phyloP scores from a whole-genome alignment of 129 eudicot genomes.

The Centella asiatica region DNA sequence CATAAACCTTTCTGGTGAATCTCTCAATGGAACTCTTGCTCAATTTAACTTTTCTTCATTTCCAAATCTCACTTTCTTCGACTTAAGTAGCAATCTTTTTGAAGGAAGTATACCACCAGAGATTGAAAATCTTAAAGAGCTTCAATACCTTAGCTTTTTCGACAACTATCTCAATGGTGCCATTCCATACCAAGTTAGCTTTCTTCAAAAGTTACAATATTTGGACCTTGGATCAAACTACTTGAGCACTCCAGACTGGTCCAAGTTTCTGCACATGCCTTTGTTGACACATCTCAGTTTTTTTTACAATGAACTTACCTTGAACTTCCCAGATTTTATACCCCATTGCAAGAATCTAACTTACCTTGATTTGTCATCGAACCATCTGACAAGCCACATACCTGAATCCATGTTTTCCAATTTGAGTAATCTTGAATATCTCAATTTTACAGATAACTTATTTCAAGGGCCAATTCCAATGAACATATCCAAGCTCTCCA shows the following conservation, averaged over 20 bases:
- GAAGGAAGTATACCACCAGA: slow-evolving; percentile 37
- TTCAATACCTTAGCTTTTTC: slow-evolving; percentile 31
- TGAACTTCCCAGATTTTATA: slow-evolving; percentile 54
- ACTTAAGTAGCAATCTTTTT: slow-evolving; percentile 48
- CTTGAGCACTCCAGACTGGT: slow-evolving; percentile 55
- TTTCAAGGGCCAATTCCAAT: slow-evolving; percentile 49
- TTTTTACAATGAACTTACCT: slow-evolving; percentile 28
- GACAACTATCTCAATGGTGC: slow-evolving; percentile 39
- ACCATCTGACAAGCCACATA: slow-evolving; percentile 41
- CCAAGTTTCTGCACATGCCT: slow-evolving; percentile 43
- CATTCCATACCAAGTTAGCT: slow-evolving; percentile 52
- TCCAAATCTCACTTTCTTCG: slow-evolving; percentile 49
- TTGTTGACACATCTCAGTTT: slow-evolving; percentile 44
- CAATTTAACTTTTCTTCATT: slow-evolving; percentile 43
- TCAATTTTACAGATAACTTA: slow-evolving; percentile 37
- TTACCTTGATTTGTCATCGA: slow-evolving; percentile 60
- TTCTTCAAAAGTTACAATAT: slow-evolving; percentile 38
- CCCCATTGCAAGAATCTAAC: slow-evolving; percentile 35
- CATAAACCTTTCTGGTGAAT: slow-evolving; percentile 29
- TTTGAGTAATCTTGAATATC: slow-evolving; percentile 46
- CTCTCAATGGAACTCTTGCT: slow-evolving; percentile 41
- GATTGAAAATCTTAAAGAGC: slow-evolving; percentile 39
- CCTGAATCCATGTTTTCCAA: slow-evolving; percentile 56
- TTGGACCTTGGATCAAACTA: slow-evolving; percentile 61
- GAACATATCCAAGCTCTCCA: slow-evolving; percentile 32